Base-by-base conservation (phyloP, 768 basidiomycete genomes). In the Stropharia rugosoannulata region DNA sequence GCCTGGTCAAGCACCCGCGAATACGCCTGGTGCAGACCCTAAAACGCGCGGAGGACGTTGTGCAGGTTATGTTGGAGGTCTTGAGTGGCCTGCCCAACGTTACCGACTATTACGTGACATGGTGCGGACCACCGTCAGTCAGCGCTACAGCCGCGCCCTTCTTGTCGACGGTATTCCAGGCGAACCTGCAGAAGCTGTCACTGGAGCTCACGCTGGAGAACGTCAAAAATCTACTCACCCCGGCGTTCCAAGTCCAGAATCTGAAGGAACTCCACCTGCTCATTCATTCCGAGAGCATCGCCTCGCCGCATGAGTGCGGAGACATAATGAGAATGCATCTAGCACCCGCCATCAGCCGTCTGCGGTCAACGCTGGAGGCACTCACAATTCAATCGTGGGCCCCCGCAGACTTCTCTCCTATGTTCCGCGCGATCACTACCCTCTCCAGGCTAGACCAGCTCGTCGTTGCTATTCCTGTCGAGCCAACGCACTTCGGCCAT, bases 31-130 rank as follows among this genome's bases (percentile, higher is more conserved):
- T 67, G 5, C 66, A 64, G 22, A 63, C 68, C 6, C 67, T 72
- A 27, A 68, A 64, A 47, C 70, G 69, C 9, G 64, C 71, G 2
- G 70, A 74, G 37, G 76, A 80, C 46, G 62, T 80, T 18, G 70
- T 76, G 6, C 67, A 69, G 42, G 63, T 72, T 12, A 68, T 81
- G 66, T 64, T 75, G 11, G 72, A 80, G 22, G 74, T 79, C 16
- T 71, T 82, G 16, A 68, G 70, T 15, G 69, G 72, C 1, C 69
- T 82, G 7, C 76, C 76, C 16, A 75, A 78, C 51, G 67, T 82
- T 10, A 75, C 73, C 12, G 76, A 80, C 59, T 80, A 79, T 62
- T 76, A 80, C 55, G 75, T 82, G 55, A 75, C 75, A 38, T 82
- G 79, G 80, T 73, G 68, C 35, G 77, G 77, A 15, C 69, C 78